Evolutionary conservation across 2,329 filamentous ascomycete species (phyloP).

Genomic region (Penicillium verrucosum): DNA sequence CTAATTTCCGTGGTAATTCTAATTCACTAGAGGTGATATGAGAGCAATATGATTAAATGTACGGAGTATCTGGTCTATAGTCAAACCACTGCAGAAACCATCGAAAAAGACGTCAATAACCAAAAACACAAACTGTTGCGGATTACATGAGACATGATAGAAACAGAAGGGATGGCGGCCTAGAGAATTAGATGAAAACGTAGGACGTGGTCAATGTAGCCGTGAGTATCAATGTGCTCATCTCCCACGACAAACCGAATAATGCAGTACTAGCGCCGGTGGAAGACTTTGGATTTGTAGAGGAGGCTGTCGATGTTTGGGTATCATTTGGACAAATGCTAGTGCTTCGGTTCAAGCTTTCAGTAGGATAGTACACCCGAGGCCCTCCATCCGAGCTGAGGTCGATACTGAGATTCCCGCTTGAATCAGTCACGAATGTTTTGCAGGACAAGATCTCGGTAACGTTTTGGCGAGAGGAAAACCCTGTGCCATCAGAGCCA

Average conservation of each 20-base stretch:
- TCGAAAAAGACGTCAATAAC: neutral
- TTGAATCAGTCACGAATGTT: constrained; percentile 8
- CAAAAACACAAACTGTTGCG: neutral
- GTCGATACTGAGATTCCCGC: constrained; percentile 8
- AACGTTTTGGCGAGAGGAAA: constrained; percentile 6
- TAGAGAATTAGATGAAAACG: neutral
- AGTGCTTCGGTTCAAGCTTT: constrained; percentile 8
- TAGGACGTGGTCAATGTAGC: neutral
- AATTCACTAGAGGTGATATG: neutral
- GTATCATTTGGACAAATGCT: constrained; percentile 3
- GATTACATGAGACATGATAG: neutral
- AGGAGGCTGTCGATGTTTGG: constrained; percentile 1
- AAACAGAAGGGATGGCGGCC: neutral
- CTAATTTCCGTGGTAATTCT: neutral
- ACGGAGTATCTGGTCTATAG: neutral
- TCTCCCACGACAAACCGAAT: neutral
- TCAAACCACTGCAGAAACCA: neutral
- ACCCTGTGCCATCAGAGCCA: constrained; percentile 5
- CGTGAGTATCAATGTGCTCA: neutral
- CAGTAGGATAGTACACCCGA: constrained; percentile 12
- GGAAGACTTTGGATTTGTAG: constrained; percentile 1
- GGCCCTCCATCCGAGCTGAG: constrained; percentile 14
- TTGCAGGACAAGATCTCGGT: constrained; percentile 11
- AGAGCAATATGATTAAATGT: neutral
- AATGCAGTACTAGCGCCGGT: neutral